Evolutionary conservation across 495 filamentous ascomycete genomes (phyloP).

Genomic region (Pseudoneurospora amorphoporcata): DNA sequence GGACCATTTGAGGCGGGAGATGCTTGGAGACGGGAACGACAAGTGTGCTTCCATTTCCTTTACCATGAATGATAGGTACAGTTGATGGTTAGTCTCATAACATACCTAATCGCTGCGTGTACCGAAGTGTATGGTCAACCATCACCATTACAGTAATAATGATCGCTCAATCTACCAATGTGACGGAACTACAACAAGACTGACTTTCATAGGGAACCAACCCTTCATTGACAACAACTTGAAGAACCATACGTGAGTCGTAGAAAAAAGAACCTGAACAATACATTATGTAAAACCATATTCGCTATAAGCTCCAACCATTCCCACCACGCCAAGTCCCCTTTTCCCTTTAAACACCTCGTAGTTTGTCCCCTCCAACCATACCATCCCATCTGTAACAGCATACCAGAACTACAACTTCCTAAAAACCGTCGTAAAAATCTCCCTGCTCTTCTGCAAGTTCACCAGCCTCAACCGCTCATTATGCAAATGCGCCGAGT

Average conservation of each 20-base stretch:
- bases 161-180: background rate
- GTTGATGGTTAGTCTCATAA: background rate
- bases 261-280: background rate
- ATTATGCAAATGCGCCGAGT: slow-evolving; percentile 89
- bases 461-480: slow-evolving; percentile 82
- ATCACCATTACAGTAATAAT: background rate
- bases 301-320: background rate
- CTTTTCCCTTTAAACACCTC: background rate
- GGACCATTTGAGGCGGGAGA: background rate
- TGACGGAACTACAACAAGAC: background rate
- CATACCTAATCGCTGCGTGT: background rate
- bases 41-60: background rate
- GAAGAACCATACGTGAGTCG: background rate
- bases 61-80: background rate
- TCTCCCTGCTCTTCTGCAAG: slow-evolving; percentile 81
- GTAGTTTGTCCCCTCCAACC: background rate
- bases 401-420: slow-evolving; percentile 20
- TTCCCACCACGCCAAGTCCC: background rate
- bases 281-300: background rate
- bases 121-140: background rate
- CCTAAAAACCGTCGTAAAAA: slow-evolving; percentile 76
- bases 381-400: no score
- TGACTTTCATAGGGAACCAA: background rate
- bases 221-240: background rate
- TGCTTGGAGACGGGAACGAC: background rate